Evolutionary conservation across 257 asterid species (phyloP).

Genomic region (Solanum appendiculatum): DNA sequence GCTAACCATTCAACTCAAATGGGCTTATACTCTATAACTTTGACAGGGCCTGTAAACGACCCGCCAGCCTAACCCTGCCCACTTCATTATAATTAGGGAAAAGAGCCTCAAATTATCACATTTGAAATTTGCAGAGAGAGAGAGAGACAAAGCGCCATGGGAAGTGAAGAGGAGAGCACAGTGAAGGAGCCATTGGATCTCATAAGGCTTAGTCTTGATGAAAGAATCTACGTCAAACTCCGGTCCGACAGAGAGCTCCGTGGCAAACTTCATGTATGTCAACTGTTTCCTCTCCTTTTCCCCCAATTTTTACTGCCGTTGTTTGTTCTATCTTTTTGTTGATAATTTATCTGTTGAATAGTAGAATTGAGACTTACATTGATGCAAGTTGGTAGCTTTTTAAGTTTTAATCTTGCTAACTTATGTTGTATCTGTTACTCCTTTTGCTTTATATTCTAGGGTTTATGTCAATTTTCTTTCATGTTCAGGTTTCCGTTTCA

Average conservation of each 20-base stretch:
- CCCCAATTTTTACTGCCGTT: neutral
- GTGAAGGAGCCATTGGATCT: constrained; percentile 99
- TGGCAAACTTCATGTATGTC: constrained; percentile 62
- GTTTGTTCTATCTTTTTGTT: neutral
- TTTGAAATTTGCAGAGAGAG: neutral
- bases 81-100: neutral
- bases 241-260: constrained; percentile 98
- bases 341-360: neutral
- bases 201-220: constrained; percentile 96
- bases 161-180: constrained; percentile 96
- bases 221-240: constrained; percentile 96
- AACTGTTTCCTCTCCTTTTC: neutral
- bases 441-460: neutral
- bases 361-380: neutral
- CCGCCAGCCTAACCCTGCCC: neutral
- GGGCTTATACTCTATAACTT: neutral
- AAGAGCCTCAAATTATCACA: neutral
- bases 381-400: neutral
- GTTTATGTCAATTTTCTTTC: neutral
- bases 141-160: constrained; percentile 34
- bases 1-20: neutral
- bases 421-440: neutral
- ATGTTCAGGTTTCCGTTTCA: neutral
- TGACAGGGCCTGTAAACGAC: neutral
- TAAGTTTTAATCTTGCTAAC: neutral